Percentiles rank a stretch among this genome's conserved stretches.
Evolutionary conservation across 805 yeast species (phyloP).

Genomic region (Isabelozyma gotoi): DNA sequence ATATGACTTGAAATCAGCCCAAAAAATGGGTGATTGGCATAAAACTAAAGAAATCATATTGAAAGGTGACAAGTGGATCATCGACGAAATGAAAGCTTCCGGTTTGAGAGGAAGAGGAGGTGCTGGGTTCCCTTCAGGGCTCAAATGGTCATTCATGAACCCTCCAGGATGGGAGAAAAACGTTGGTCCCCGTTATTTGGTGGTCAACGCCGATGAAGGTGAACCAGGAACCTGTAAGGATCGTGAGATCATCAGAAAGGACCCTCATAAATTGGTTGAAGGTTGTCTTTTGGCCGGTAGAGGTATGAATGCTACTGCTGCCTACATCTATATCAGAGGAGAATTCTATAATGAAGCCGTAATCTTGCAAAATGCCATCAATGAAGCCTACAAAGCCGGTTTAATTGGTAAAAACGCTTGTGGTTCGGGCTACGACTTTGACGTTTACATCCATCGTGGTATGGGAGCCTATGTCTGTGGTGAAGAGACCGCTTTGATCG

Average conservation of each 20-base stretch:
- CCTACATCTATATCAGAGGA: conserved; percentile 87
- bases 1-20: conserved; percentile 68
- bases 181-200: conserved; percentile 83
- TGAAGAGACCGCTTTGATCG: conserved; percentile 88
- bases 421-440: conserved; percentile 83
- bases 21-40: conserved; percentile 87
- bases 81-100: conserved; percentile 79
- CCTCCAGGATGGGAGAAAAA: conserved; percentile 96
- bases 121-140: conserved; percentile 90
- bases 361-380: conserved; percentile 73
- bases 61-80: conserved; percentile 88
- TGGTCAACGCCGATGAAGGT: conserved; percentile 92
- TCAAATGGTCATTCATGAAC: conserved; percentile 92
- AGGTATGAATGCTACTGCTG: conserved; percentile 92
- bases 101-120: conserved; percentile 93
- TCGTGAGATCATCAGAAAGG: conserved; percentile 86
- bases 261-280: conserved; percentile 87
- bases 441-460: conserved; percentile 83
- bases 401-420: conserved; percentile 82
- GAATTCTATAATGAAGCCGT: conserved; percentile 84
- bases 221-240: conserved; percentile 95
- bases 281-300: conserved; percentile 90
- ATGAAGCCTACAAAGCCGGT: conserved; percentile 83
- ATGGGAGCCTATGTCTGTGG: conserved; percentile 95
- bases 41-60: conserved; percentile 82